Evolutionary conservation across 1,284 basidiomycete genomes (phyloP), one percentile per base, ranked within the genome.

Genomic region (Coniophora puteana): DNA sequence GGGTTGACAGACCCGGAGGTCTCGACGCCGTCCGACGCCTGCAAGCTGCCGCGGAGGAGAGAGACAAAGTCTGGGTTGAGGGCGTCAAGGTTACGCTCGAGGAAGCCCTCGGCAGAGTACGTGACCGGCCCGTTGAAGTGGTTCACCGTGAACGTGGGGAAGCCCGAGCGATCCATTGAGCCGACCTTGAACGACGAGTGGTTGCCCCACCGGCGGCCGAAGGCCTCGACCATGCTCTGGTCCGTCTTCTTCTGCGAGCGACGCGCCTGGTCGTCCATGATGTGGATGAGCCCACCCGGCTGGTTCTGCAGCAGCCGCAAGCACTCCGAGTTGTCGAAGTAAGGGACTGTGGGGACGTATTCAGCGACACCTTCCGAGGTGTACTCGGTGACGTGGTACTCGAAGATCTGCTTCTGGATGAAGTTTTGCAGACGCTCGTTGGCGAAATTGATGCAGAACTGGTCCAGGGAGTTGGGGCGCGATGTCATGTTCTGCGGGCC

Each of bases 361-460:
- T 71, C 72, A 3, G 80, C 69, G 52, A 98, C 81, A n/a, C 86
- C 90, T 62, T 98, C 95, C 22, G 76, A 75, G 44, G 74, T 76
- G 62, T 94, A 95, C 62, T 98, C 92, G 38, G 78, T 78, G 6
- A 80, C 74, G 39, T 89, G 83, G 5, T 69, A 71, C 57, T 94
- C 90, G 56, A 93, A 93, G 14, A 96, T 68, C 8, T 75, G 74
- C 44, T 82, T 81, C 56, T 93, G 84, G 24, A 89, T 75, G 72
- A 89, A 96, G 50, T 82, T 75, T 43, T 96, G 92, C 26, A 97
- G 61, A 12, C 88, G 82, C 58, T 99, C 94, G 53, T 93, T 92
- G 36, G 93, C 92, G 55, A 91, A 93, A 66, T 99, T 99, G 72
- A 98, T 76, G 62, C 88, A 92, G 65, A 99, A 93, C 52, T 97